phyloP scores from a whole-genome alignment of 2,329 filamentous ascomycete species.

The Colletotrichum sp. region DNA sequence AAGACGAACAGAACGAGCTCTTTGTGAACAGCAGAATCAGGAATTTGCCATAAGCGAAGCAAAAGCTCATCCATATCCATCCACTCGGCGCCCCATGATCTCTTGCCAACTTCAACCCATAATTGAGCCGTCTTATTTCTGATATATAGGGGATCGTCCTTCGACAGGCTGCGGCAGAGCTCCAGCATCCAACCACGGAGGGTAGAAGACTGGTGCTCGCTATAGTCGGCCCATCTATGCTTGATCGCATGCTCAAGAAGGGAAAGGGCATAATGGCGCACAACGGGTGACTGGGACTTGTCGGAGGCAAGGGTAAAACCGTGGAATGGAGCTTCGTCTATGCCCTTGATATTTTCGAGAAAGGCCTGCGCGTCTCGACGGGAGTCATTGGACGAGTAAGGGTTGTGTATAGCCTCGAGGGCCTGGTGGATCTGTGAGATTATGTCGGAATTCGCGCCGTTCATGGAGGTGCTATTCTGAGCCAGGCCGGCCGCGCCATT shows the following conservation, averaged over 20 bases:
- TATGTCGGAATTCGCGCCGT: constrained; percentile 45
- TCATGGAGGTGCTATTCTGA: constrained; percentile 29
- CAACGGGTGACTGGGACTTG: constrained; percentile 74
- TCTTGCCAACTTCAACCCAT: constrained; percentile 94
- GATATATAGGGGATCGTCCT: constrained; percentile 79
- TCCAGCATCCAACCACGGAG: constrained; percentile 80
- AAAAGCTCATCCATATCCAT: constrained; percentile 90
- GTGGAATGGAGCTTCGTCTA: constrained; percentile 79
- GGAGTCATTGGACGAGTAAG: constrained; percentile 79
- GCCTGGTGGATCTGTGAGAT: constrained; percentile 80
- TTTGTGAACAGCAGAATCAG: constrained; percentile 69
- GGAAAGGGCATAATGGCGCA: constrained; percentile 93
- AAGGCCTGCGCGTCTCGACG: constrained; percentile 84
- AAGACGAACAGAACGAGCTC: constrained; percentile 88
- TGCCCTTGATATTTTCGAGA: constrained; percentile 83
- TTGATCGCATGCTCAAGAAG: constrained; percentile 89
- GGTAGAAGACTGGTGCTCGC: constrained; percentile 67
- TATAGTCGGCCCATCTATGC: constrained; percentile 81
- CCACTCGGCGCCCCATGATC: constrained; percentile 93
- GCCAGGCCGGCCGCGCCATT: constrained; percentile 34
- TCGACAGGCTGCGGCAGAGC: constrained; percentile 74
- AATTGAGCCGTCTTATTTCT: constrained; percentile 93
- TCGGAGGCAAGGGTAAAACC: constrained; percentile 85
- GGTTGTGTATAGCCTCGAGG: constrained; percentile 84
- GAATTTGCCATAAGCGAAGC: constrained; percentile 79